Evolutionary conservation across 768 basidiomycete genomes (phyloP).

Genomic region (Myochromella boudieri): DNA sequence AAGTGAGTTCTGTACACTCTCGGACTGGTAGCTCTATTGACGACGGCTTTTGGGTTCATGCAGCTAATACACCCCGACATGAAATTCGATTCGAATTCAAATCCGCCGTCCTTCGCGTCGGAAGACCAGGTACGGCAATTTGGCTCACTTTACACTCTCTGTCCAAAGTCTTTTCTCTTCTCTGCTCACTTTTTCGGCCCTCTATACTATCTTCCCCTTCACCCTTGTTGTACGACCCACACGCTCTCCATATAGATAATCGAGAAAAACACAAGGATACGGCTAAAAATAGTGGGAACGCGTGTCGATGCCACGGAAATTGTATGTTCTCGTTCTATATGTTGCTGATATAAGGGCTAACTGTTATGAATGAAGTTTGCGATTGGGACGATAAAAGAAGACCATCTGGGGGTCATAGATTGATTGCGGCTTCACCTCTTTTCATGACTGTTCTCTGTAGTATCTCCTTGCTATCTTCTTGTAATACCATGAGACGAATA

Average conservation of each 20-base stretch:
- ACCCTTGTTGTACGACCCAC: neutral
- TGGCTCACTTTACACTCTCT: neutral
- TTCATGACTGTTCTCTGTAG: slow-evolving; percentile 6
- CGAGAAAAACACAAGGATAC: slow-evolving; percentile 88
- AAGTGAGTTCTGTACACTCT: slow-evolving; percentile 50
- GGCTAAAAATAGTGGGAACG: slow-evolving; percentile 97
- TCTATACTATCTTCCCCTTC: neutral
- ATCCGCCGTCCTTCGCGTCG: slow-evolving; percentile 94
- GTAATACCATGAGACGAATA: slow-evolving; percentile 1
- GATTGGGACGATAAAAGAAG: slow-evolving; percentile 97
- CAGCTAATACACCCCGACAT: slow-evolving; percentile 94
- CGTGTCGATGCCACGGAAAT: slow-evolving; percentile 98
- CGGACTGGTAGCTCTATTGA: too few relatives aligned
- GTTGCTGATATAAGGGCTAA: neutral
- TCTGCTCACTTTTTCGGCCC: neutral
- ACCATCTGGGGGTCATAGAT: slow-evolving; percentile 92
- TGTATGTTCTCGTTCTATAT: slow-evolving; percentile 44
- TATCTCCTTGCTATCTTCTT: neutral
- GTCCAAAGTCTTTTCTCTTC: neutral
- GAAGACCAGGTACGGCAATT: slow-evolving; percentile 80
- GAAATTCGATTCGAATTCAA: slow-evolving; percentile 93
- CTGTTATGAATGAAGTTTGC: slow-evolving; percentile 66
- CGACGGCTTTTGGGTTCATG: slow-evolving; percentile 2
- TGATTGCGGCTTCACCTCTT: slow-evolving; percentile 24
- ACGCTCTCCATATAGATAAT: slow-evolving; percentile 61